A percentile compares a stretch with the other conserved stretches of the same genome.
Evolutionary conservation across 2,329 filamentous ascomycete genomes (phyloP).

Genomic region (Xylaria sp.): DNA sequence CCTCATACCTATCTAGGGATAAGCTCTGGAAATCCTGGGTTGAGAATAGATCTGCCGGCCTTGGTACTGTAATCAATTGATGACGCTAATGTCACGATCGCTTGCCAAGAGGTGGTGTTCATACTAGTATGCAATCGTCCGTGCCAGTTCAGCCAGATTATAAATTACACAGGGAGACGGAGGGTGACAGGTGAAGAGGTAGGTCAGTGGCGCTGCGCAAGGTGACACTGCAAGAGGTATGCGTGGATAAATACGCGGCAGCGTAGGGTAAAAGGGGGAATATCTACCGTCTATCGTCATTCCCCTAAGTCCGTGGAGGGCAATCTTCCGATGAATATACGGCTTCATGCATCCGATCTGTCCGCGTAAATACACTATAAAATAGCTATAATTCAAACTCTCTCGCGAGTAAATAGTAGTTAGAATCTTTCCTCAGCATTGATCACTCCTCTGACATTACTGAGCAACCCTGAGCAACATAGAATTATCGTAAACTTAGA

Average conservation of each 20-base stretch:
- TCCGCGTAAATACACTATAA: conserved; percentile 8
- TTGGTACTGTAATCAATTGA: conserved; percentile 29
- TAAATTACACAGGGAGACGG: conserved; percentile 13
- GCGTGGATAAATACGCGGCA: conserved; percentile 32
- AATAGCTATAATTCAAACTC: conserved; percentile 10
- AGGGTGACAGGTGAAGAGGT: conserved; percentile 10
- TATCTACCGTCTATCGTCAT: conserved; percentile 11
- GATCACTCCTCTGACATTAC: not conserved
- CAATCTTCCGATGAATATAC: conserved; percentile 25
- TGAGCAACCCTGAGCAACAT: conserved; percentile 5
- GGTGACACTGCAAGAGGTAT: conserved; percentile 27
- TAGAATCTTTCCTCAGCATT: not conserved
- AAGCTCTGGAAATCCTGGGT: not conserved
- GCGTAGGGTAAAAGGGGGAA: conserved; percentile 31
- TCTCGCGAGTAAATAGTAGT: not conserved
- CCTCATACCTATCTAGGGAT: conserved; percentile 8
- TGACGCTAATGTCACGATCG: conserved; percentile 11
- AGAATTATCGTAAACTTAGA: conserved; percentile 8
- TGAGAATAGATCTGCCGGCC: conserved; percentile 29
- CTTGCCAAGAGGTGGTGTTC: conserved; percentile 26
- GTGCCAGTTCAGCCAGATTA: conserved; percentile 29
- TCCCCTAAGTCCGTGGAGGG: conserved; percentile 24
- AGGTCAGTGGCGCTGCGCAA: conserved; percentile 11
- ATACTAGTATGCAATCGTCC: conserved; percentile 1
- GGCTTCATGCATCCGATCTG: conserved; percentile 17